Base-by-base conservation (phyloP, 768 basidiomycete genomes). In the Boletus pseudopeckii region DNA sequence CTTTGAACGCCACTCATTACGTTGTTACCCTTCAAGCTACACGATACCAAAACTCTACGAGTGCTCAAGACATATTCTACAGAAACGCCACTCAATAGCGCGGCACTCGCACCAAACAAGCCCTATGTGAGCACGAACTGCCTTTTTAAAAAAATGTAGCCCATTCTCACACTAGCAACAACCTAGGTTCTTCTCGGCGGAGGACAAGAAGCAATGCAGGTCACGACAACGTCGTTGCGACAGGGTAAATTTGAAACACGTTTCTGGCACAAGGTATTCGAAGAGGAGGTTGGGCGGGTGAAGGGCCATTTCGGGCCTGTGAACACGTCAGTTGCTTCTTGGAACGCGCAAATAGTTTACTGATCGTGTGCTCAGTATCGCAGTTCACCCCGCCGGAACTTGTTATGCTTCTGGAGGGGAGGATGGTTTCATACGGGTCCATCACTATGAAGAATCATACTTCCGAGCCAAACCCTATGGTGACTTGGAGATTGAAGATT, bases 221-320 rank as follows among this genome's bases (percentile, higher is more conserved):
- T 98, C 47, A 98, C 97, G 14, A 98, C 93, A 8, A 98, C 96
- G 1, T 93, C 92, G 2, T 65, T 84, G 22, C 84, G 97, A 48
- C 92, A 97, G 70, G 97, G 96, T 20, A 97, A 98, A 72, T 99
- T 99, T 70, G 97, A 98, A 74, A 92, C 93, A 11, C 81, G 94
- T 37, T 98, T 99, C 76, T 98, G 94, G 93, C 96, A 99, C 78
- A 92, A 88, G 62, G 79, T 96, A 36, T 90, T 96, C 63, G 94
- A 96, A 72, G 94, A 97, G 76, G 96, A 98, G 70, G 88, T 98
- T 50, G 94, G 96, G 17, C 84, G 95, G 11, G 95, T 99, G 40
- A 95, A 94, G 70, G 97, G 97, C 13, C 96, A 98, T 71, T 99
- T 98, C 66, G 92, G 92, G 9, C 92, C 93, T 40, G 86, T 95